Conservation (phyloP, 164 flowering plant genomes). For the Cinnamomum chago region DNA sequence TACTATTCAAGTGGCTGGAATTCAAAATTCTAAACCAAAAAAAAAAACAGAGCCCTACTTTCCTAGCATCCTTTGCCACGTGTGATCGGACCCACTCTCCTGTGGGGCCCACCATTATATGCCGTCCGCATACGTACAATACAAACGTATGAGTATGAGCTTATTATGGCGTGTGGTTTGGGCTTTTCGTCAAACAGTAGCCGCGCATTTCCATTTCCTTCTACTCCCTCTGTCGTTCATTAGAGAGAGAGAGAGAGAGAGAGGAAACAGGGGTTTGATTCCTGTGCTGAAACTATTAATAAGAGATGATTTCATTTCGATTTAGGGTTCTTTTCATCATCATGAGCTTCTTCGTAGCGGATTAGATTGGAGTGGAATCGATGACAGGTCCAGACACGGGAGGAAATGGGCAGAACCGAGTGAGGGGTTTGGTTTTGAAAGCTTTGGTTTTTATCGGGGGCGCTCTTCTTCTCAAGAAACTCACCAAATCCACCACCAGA, state of each 20-base stretch:
- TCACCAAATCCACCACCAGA: slow-evolving; percentile 82
- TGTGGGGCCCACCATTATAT: too few species aligned
- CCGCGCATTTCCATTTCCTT: too few species aligned
- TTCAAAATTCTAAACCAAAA: too few species aligned
- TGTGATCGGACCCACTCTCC: too few species aligned
- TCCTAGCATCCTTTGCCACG: too few species aligned
- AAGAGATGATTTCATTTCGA: slow-evolving; percentile 1
- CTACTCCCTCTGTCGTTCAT: background rate
- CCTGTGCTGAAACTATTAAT: background rate
- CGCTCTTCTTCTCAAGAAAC: slow-evolving; percentile 58
- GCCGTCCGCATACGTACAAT: too few species aligned
- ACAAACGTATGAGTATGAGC: too few species aligned
- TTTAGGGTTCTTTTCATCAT: background rate
- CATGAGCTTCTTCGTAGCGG: background rate
- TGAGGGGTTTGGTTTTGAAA: slow-evolving; percentile 59
- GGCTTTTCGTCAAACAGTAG: too few species aligned
- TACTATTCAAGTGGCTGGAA: too few species aligned
- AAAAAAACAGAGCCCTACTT: too few species aligned
- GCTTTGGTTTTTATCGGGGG: slow-evolving; percentile 71
- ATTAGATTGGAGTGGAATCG: background rate
- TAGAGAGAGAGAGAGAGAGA: background rate
- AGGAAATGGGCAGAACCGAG: slow-evolving; percentile 53
- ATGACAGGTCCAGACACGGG: background rate
- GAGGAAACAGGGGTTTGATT: background rate
- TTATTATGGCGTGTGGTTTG: too few species aligned